These are phyloP conservation scores for Ceratobasidium sp. DNA, from an alignment of 1,284 basidiomycete genomes.

Conservation along the genomic window DNA sequence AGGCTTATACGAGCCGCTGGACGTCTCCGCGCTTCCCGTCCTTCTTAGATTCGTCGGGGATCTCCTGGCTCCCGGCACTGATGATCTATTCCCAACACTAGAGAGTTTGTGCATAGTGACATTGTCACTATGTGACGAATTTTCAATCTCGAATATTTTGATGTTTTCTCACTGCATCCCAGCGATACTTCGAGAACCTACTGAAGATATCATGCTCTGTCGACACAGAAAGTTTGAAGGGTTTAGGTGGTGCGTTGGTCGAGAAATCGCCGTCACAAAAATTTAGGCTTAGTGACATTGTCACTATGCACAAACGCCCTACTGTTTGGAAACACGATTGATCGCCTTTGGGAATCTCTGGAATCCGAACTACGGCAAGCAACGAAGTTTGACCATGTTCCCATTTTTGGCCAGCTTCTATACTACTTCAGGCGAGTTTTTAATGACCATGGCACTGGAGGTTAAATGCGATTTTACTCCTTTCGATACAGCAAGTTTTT, in stretches of 20 bases:
- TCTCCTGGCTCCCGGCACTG: neutral
- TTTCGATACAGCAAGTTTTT: no score
- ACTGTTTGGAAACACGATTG: neutral
- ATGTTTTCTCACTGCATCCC: no score
- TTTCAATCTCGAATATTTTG: no score
- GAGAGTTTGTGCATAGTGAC: no score
- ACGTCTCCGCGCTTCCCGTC: neutral
- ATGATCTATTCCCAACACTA: neutral
- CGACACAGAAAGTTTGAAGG: no score
- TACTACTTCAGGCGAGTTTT: neutral
- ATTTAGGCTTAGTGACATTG: no score
- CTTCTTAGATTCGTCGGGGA: neutral
- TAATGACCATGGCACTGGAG: neutral
- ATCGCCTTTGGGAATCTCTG: neutral
- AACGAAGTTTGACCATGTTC: neutral
- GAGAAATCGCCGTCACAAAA: no score
- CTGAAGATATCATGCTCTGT: no score
- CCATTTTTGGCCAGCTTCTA: neutral
- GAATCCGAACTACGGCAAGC: neutral
- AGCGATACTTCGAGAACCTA: no score
- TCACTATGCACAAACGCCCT: no score
- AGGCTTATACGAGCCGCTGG: neutral
- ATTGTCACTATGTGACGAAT: no score
- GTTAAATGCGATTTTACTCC: neutral
- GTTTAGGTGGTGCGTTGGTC: no score